phyloP scores from a whole-genome alignment of 148 eudicot genomes.

The Oxyria digyna region DNA sequence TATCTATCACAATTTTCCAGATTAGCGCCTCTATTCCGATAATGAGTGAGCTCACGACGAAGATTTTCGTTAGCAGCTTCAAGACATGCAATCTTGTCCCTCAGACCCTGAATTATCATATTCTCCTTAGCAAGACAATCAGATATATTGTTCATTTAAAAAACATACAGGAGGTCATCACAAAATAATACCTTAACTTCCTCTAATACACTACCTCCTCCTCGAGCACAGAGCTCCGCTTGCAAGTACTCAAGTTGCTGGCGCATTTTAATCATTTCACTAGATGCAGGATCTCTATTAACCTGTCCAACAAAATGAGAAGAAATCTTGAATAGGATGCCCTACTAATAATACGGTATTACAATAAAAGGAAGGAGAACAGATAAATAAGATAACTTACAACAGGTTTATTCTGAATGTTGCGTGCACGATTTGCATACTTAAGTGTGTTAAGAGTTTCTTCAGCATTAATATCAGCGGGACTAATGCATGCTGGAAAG shows the following conservation, averaged over 20 bases:
- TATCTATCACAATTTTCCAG: constrained; percentile 39
- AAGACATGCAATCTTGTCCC: constrained; percentile 82
- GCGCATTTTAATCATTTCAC: constrained; percentile 95
- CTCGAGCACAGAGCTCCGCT: constrained; percentile 94
- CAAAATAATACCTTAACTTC: constrained; percentile 54
- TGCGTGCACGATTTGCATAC: constrained; percentile 98
- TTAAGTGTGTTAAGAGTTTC: constrained; percentile 97
- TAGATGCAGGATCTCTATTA: constrained; percentile 89
- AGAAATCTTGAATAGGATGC: not conserved
- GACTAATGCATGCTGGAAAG: constrained; percentile 90
- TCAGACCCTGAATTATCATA: constrained; percentile 41
- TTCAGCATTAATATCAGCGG: constrained; percentile 98
- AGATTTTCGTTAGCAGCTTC: constrained; percentile 88
- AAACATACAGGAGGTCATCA: not conserved
- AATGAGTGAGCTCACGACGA: constrained; percentile 61
- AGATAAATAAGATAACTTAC: constrained; percentile 30
- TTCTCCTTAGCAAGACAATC: not conserved
- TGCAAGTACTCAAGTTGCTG: constrained; percentile 85
- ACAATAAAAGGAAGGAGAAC: not conserved
- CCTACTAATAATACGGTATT: not conserved
- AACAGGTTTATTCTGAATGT: constrained; percentile 95
- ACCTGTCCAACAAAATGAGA: constrained; percentile 29
- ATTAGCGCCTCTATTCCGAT: constrained; percentile 48
- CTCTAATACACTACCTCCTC: constrained; percentile 60
- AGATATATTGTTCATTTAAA: not conserved